A percentile compares a stretch with the other conserved stretches of the same genome.
Conservation (phyloP, 1,139 yeast species). For the Geotrichum fermentans region DNA sequence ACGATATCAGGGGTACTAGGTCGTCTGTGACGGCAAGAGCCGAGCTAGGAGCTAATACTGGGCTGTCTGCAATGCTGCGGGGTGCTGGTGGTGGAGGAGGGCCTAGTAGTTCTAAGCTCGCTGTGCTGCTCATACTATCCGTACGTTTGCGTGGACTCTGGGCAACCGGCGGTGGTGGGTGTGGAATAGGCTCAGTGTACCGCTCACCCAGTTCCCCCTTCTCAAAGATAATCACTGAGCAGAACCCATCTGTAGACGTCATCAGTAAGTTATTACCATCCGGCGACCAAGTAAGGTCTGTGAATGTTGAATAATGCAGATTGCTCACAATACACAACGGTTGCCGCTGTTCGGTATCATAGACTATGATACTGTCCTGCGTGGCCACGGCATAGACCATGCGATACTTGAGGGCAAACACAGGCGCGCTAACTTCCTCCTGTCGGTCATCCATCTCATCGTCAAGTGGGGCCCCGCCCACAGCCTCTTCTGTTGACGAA, state of each 20-base stretch:
- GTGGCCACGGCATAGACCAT: conserved; percentile 92
- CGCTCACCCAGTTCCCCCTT: conserved; percentile 50
- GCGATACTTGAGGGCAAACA: conserved; percentile 61
- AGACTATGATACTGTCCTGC: conserved; percentile 76
- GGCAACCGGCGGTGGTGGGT: conserved; percentile 13
- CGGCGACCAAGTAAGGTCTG: conserved; percentile 79
- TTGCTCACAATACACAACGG: conserved; percentile 76
- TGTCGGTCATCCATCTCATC: conserved; percentile 13
- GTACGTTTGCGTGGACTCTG: conserved; percentile 9
- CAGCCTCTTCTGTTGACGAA: conserved; percentile 7
- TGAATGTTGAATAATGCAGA: conserved; percentile 80
- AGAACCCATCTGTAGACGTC: conserved; percentile 93
- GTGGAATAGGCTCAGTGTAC: conserved; percentile 22
- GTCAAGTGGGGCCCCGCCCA: conserved; percentile 6
- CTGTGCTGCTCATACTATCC: not conserved
- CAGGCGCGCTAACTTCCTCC: conserved; percentile 26
- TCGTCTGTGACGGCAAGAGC: conserved; percentile 10
- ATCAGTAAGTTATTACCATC: conserved; percentile 70
- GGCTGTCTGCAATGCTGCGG: conserved; percentile 4
- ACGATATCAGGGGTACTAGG: conserved; percentile 16
- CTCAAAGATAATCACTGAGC: conserved; percentile 60
- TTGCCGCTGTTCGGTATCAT: conserved; percentile 63
- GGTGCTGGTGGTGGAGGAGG: conserved; percentile 12
- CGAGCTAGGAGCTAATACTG: conserved; percentile 10
- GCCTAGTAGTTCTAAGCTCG: conserved; percentile 5